A percentile compares a stretch with the other conserved stretches of the same genome.
phyloP scores from a whole-genome alignment of 2,329 filamentous ascomycete genomes.

The Thermoascus crustaceus region DNA sequence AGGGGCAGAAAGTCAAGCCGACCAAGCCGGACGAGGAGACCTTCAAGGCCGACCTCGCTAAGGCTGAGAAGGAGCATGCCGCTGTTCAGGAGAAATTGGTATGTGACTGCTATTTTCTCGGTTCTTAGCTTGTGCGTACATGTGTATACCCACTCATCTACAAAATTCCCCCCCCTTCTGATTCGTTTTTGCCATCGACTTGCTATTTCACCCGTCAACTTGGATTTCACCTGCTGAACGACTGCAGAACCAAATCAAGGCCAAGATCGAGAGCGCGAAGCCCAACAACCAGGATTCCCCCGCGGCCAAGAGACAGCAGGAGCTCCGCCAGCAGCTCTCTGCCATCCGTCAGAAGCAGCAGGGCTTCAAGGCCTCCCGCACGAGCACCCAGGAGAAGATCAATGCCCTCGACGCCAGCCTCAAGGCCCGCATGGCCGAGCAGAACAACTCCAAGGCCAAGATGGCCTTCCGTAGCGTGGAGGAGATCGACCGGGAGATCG shows the following conservation, averaged over 20 bases:
- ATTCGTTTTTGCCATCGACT: too few species aligned
- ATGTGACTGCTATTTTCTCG: conserved; percentile 26
- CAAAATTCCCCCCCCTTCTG: too few species aligned
- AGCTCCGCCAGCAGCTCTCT: conserved; percentile 73
- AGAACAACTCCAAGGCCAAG: conserved; percentile 75
- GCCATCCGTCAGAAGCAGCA: conserved; percentile 82
- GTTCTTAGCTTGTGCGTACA: conserved; percentile 4
- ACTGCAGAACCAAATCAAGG: conserved; percentile 74
- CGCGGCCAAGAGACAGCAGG: conserved; percentile 70
- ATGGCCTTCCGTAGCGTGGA: conserved; percentile 79
- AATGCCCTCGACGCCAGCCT: conserved; percentile 85
- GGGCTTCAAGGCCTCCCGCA: conserved; percentile 74
- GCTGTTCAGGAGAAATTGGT: conserved; percentile 64
- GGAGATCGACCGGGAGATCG: conserved; percentile 78
- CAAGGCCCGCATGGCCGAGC: conserved; percentile 74
- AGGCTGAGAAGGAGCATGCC: conserved; percentile 80
- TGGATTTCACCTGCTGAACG: conserved; percentile 12
- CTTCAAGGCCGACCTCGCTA: conserved; percentile 70
- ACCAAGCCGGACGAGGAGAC: conserved; percentile 78
- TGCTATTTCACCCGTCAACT: too few species aligned
- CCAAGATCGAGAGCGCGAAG: conserved; percentile 76
- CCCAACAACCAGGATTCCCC: conserved; percentile 78
- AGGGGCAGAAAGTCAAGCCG: conserved; percentile 51
- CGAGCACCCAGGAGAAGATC: conserved; percentile 75
- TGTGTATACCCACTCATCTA: conserved; percentile 4